phyloP scores from a whole-genome alignment of 1,284 basidiomycete genomes.

The Paramarasmius palmivorus region DNA sequence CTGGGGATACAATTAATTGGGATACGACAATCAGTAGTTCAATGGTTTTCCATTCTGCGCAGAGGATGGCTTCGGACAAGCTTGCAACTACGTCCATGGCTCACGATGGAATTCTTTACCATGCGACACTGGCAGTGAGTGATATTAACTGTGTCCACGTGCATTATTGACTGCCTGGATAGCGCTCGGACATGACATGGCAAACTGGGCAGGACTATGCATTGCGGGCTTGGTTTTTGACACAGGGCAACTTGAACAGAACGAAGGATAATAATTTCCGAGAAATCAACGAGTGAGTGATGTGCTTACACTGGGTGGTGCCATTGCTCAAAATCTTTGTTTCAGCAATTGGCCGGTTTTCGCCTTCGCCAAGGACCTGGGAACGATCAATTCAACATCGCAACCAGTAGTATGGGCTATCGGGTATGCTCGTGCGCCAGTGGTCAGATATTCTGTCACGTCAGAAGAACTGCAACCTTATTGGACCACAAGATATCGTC shows the following conservation, averaged over 20 bases:
- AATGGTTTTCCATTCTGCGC: not conserved
- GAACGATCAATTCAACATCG: slow-evolving; percentile 20
- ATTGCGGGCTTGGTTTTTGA: not conserved
- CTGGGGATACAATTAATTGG: slow-evolving; percentile 6
- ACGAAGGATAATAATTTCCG: not conserved
- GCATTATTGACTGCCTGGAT: not conserved
- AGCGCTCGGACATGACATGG: not conserved
- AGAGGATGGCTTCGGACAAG: slow-evolving; percentile 7
- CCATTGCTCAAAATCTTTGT: not conserved
- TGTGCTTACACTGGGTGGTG: not conserved
- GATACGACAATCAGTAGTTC: slow-evolving; percentile 2
- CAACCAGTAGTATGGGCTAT: slow-evolving; percentile 38
- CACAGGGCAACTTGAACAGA: not conserved
- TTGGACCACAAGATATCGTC: slow-evolving; percentile 25
- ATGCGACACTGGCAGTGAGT: not conserved
- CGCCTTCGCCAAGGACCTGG: slow-evolving; percentile 31
- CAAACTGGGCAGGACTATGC: not conserved
- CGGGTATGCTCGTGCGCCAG: slow-evolving; percentile 42
- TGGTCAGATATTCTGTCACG: too few relatives aligned
- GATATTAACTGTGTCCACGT: not conserved
- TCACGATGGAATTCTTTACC: slow-evolving; percentile 29
- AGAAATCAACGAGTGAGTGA: not conserved
- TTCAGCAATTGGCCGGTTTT: slow-evolving; percentile 34
- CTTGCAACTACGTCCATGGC: slow-evolving; percentile 34
- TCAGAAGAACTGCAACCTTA: too few relatives aligned